Conservation (phyloP, 768 basidiomycete genomes). For the Lactarius sanguifluus region DNA sequence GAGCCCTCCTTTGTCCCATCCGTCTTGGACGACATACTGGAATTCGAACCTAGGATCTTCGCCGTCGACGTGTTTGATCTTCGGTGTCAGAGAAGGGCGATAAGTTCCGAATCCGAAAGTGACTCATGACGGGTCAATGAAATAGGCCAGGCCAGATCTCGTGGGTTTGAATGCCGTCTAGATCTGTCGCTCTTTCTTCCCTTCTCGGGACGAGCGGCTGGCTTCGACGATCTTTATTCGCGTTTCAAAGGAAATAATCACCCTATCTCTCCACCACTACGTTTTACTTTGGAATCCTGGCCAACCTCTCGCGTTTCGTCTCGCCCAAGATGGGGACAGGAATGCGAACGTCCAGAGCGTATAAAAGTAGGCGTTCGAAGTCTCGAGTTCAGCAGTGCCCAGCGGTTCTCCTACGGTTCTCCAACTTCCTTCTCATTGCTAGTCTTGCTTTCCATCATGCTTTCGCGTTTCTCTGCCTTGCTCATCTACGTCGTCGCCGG, state of each 20-base stretch:
- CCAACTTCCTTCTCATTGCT: constrained; percentile 13
- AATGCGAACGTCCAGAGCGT: constrained; percentile 7
- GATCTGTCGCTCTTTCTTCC: neutral
- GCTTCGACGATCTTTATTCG: neutral
- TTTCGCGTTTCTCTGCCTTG: constrained; percentile 22
- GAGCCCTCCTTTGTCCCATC: neutral
- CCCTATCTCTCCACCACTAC: neutral
- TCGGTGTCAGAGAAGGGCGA: neutral
- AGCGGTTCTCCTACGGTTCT: constrained; percentile 23
- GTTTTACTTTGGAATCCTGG: neutral
- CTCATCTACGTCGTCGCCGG: constrained; percentile 22
- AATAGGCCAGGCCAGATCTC: neutral
- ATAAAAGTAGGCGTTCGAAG: constrained; percentile 7
- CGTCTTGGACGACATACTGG: neutral
- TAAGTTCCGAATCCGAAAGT: neutral
- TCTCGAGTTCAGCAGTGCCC: constrained; percentile 21
- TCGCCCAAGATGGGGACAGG: constrained; percentile 1
- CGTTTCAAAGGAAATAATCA: neutral
- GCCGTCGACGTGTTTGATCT: neutral
- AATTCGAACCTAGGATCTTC: neutral
- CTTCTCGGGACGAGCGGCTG: neutral
- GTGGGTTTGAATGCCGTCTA: neutral
- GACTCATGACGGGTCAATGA: neutral
- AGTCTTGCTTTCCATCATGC: constrained; percentile 23
- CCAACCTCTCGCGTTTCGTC: neutral